Conservation (phyloP, 768 basidiomycete genomes). For the Auricularia sp. region DNA sequence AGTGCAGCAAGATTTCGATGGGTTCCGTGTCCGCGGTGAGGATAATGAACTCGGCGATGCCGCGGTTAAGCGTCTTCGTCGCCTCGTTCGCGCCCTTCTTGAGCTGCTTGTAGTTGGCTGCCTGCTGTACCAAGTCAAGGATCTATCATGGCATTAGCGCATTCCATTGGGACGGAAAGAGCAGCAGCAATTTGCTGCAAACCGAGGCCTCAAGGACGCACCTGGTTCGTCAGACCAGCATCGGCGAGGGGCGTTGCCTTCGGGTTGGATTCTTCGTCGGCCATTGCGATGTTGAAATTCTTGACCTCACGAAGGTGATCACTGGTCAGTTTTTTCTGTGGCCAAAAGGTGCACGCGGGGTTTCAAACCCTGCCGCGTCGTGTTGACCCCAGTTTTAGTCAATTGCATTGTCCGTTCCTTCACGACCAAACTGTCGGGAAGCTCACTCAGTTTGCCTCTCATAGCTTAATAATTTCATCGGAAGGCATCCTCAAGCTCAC, state of each 20-base stretch:
- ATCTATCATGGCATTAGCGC: constrained; percentile 42
- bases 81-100: constrained; percentile 99
- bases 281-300: constrained; percentile 30
- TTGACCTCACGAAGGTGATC: no score
- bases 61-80: constrained; percentile 96
- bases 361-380: no score
- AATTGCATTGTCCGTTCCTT: no score
- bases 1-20: constrained; percentile 92
- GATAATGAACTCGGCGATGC: constrained; percentile 95
- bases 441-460: no score
- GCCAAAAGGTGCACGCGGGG: no score
- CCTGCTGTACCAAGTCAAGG: constrained; percentile 91
- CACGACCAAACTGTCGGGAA: no score
- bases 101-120: constrained; percentile 92
- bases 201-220: constrained; percentile 25
- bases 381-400: no score
- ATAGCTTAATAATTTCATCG: no score
- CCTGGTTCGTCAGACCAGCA: constrained; percentile 82
- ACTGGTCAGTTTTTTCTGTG: no score
- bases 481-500: no score
- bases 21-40: constrained; percentile 96
- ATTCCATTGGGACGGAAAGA: neutral
- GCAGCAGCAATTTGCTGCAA: neutral
- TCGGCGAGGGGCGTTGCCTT: constrained; percentile 89
- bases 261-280: constrained; percentile 44